Evolutionary conservation across 2,329 filamentous ascomycete genomes (phyloP).

Genomic region (Chaetomiaceae sp.): DNA sequence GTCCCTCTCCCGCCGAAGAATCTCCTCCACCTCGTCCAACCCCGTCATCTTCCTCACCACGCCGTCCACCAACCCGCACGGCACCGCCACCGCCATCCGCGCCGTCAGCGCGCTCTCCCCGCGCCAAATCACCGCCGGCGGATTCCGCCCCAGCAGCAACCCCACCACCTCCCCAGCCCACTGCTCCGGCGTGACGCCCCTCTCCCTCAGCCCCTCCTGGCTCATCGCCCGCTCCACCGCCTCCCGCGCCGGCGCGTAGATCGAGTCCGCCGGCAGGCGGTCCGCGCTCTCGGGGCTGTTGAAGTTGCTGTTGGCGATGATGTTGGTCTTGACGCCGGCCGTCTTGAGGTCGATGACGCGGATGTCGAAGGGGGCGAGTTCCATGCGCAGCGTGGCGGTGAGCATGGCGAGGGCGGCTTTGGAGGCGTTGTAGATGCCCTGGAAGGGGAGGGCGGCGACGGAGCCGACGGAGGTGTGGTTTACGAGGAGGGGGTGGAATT

Average conservation of each 20-base stretch:
- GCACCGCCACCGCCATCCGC: constrained; percentile 20
- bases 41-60: constrained; percentile 26
- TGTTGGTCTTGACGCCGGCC: constrained; percentile 32
- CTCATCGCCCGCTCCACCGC: constrained; percentile 26
- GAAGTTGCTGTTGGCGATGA: constrained; percentile 26
- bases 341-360: constrained; percentile 34
- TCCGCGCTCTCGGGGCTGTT: constrained; percentile 4
- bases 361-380: constrained; percentile 35
- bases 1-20: constrained; percentile 4
- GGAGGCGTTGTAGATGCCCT: constrained; percentile 39
- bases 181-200: constrained; percentile 19
- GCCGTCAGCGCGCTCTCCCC: constrained; percentile 22
- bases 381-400: constrained; percentile 38
- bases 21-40: constrained; percentile 24
- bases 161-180: constrained; percentile 26
- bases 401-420: constrained; percentile 41
- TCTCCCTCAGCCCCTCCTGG: constrained; percentile 15
- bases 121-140: constrained; percentile 26
- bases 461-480: constrained; percentile 37
- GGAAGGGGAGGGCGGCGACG: constrained; percentile 35
- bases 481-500: constrained; percentile 31
- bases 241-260: constrained; percentile 23
- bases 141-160: constrained; percentile 18
- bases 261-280: constrained; percentile 26
- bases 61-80: constrained; percentile 22